Evolutionary conservation across 1,284 basidiomycete species (phyloP), one percentile per base, ranked within the genome.

Genomic region (Abortiporus biennis): DNA sequence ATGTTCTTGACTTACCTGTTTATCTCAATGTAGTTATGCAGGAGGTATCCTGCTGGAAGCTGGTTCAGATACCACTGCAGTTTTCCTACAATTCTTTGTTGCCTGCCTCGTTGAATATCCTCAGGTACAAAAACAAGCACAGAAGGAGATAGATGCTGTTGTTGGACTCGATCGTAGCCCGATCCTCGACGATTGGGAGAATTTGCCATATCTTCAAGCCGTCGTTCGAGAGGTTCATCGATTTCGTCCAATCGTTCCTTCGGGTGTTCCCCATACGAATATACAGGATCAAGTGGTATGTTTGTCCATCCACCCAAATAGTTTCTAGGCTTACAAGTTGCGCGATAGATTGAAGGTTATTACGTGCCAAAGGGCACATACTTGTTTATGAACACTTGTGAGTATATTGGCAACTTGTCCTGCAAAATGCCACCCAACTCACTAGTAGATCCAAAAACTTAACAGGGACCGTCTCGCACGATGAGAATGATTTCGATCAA

Each of bases 121-220:
- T 2, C 57, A 63, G 16, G 48, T 54, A 17, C 62, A 61, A 42
- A 29, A 45, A 11, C 55, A 55, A 24, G 63, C 61, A 2, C 63
- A 62, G 30, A 52, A 49, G 30, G 65, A 69, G 47, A 47, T 69
- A 15, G 65, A 69, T 46, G 43, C 44, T 16, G 56, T 67, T 11
- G 51, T 67, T 34, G 65, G 65, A 1, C 24, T 32, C 3, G 54
- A 58, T 8, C 46, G 64, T 24, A 31, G 57, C 6, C 68, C 68
- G 0, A 49, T 47, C 6, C 51, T 61, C 16, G 53, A 54, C 1
- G 67, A 71, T 44, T 38, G 59, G 13, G 44, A 50, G 3, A 44
- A 49, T 5, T 43, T 68, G 17, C 62, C 63, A 1, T 68, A 67
- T 45, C 42, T 63, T 15, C 47, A 56, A 15, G 65, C 64, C 1